Conservation (phyloP, 2,329 filamentous ascomycete species). For the Xylariaceae sp. region DNA sequence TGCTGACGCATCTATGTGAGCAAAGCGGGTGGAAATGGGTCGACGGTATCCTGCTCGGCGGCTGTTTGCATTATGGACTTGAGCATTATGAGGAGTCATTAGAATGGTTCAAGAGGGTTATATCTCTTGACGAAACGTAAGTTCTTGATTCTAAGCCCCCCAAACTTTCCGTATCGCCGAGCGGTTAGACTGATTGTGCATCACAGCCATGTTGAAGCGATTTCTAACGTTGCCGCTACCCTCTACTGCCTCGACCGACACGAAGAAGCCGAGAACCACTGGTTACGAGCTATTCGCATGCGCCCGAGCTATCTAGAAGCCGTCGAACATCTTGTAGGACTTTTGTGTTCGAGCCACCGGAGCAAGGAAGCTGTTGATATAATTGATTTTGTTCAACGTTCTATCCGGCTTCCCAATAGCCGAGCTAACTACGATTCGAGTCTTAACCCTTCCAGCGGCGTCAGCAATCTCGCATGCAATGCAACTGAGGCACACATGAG, state of each 20-base stretch:
- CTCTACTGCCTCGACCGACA: conserved; percentile 81
- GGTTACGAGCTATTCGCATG: conserved; percentile 80
- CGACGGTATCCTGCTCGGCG: conserved; percentile 88
- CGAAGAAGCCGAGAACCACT: conserved; percentile 82
- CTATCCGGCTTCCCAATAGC: conserved; percentile 59
- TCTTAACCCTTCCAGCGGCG: conserved; percentile 7
- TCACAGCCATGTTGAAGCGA: conserved; percentile 81
- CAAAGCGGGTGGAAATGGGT: conserved; percentile 87
- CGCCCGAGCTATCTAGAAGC: conserved; percentile 92
- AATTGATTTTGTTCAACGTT: conserved; percentile 81
- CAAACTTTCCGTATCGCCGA: background rate
- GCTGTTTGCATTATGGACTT: conserved; percentile 88
- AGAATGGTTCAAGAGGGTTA: conserved; percentile 71
- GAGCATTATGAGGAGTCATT: conserved; percentile 79
- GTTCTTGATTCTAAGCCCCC: conserved; percentile 24
- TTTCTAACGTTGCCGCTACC: conserved; percentile 90
- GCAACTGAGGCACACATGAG: conserved; percentile 6
- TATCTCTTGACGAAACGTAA: conserved; percentile 58
- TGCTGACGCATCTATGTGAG: conserved; percentile 74
- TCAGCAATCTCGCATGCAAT: conserved; percentile 13
- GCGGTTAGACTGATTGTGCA: conserved; percentile 13
- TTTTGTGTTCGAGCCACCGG: conserved; percentile 80
- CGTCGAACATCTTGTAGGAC: conserved; percentile 87
- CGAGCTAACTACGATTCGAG: conserved; percentile 4
- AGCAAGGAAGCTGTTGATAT: conserved; percentile 83